phyloP scores from a whole-genome alignment of 1,284 basidiomycete genomes.

The Schizophyllum commune region DNA sequence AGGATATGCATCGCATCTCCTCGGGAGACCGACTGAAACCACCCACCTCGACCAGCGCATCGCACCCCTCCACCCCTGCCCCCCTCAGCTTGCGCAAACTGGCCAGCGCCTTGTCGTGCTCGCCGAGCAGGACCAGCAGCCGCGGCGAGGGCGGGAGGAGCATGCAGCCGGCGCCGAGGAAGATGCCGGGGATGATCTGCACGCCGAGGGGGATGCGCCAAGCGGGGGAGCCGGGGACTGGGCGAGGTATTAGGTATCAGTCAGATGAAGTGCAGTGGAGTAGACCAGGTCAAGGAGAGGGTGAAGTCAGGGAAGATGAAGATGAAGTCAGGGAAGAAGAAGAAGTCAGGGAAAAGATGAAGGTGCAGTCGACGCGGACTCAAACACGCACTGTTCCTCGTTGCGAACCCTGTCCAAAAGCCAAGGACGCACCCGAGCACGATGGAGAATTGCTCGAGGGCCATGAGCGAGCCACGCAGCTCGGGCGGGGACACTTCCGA shows the following conservation, averaged over 20 bases:
- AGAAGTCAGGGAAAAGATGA: no score
- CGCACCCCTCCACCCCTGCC: slow-evolving; percentile 24
- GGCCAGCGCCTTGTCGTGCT: slow-evolving; percentile 42
- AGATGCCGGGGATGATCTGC: slow-evolving; percentile 62
- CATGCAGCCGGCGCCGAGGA: slow-evolving; percentile 56
- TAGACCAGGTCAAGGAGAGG: not conserved
- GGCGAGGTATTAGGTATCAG: not conserved
- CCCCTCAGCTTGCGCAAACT: slow-evolving; percentile 49
- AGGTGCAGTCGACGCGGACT: not conserved
- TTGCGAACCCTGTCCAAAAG: slow-evolving; percentile 76
- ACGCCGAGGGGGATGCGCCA: slow-evolving; percentile 74
- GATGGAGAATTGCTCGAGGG: slow-evolving; percentile 74
- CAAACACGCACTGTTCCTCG: slow-evolving; percentile 45
- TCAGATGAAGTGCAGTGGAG: not conserved
- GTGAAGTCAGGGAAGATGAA: no score
- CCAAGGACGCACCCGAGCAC: slow-evolving; percentile 72
- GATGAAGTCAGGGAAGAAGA: no score
- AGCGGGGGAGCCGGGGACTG: slow-evolving; percentile 51
- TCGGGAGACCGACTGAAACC: no score
- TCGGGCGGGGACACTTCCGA: slow-evolving; percentile 78
- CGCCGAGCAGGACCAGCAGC: slow-evolving; percentile 51
- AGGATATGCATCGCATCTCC: no score
- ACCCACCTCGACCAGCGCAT: not conserved
- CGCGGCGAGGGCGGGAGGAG: slow-evolving; percentile 71
- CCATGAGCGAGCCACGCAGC: slow-evolving; percentile 72